Evolutionary conservation across 2,329 filamentous ascomycete genomes (phyloP).

Genomic region (Aspergillus unguis): DNA sequence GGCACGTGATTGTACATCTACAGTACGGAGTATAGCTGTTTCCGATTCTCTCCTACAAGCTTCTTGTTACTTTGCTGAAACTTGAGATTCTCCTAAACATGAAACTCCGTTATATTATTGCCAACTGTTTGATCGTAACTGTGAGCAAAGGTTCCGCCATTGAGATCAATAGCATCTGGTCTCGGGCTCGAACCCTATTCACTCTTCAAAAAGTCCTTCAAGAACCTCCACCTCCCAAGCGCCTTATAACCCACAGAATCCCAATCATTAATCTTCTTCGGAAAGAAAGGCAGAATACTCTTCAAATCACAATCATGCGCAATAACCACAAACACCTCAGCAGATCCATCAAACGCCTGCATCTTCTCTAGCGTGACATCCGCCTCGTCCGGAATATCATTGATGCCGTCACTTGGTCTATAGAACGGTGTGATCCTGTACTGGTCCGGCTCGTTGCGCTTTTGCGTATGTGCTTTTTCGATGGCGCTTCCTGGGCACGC

Average conservation of each 20-base stretch:
- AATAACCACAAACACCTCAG: conserved; percentile 1
- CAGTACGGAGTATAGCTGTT: too few species aligned
- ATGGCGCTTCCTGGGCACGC: background rate
- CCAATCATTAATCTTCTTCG: background rate
- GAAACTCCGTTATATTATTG: too few species aligned
- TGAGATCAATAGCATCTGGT: too few species aligned
- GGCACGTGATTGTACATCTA: conserved; percentile 17
- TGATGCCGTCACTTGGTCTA: background rate
- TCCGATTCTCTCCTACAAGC: conserved; percentile 13
- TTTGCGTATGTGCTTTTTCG: background rate
- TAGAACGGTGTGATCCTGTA: conserved; percentile 1
- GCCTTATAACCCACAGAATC: background rate
- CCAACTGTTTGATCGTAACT: too few species aligned
- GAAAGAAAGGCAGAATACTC: background rate
- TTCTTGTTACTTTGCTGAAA: background rate
- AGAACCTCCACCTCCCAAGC: background rate
- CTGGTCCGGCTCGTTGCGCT: background rate
- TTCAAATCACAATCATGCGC: background rate
- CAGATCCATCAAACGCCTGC: background rate
- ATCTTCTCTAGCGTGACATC: background rate
- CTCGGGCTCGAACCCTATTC: background rate
- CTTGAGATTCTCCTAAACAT: too few species aligned
- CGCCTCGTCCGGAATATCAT: background rate
- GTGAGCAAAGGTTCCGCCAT: too few species aligned
- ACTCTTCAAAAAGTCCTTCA: conserved; percentile 1